Base-by-base conservation (phyloP, 257 asterid species). In the Solanum microdontum region DNA sequence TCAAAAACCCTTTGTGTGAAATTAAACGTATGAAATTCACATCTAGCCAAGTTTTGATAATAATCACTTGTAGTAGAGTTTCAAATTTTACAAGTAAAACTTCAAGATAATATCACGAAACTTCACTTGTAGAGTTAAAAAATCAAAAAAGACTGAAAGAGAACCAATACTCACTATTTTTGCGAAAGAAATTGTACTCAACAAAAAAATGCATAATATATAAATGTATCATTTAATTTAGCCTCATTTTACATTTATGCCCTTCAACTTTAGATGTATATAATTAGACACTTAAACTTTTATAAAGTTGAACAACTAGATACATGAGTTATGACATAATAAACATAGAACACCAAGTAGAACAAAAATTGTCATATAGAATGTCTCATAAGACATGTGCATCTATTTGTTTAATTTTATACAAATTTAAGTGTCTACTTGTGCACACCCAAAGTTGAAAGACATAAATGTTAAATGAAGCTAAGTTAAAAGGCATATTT, bases 381-480 rank as follows among this genome's bases (percentile, higher is more conserved):
- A 2, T 45, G 58, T 0, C 58, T 13, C 58, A 45, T 45, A 45
- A 45, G 1, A 45, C 58, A 45, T 45, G 0, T 45, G 58, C 2
- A 2, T 4, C 19, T 12, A 45, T 45, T 45, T 13, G 0, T 45
- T 45, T 45, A 45, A 45, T 45, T 45, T 1, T 45, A 45, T 45
- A 4, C 7, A 45, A 45, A 13, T 45, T 4, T 45, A 45, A 0
- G 7, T 4, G 58, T 7, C 8, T 51, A 17, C 9, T 17, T 51
- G 1, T 51, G 62, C 4, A 17, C 4, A 51, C 4, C 9, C 64
- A 55, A 55, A 55, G 1, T 55, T 55, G 3, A 3, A 55, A 0
- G 64, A 1, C n/a, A 0, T 17, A 51, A 0, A 51, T 51, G 10
- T 0, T 0, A 51, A 51, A 17, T 51, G 2, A 17, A 17, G 0